A percentile compares a stretch with the other conserved stretches of the same genome.
Evolutionary conservation across 495 filamentous ascomycete genomes (phyloP).

Genomic region (Daldinia decipiens): DNA sequence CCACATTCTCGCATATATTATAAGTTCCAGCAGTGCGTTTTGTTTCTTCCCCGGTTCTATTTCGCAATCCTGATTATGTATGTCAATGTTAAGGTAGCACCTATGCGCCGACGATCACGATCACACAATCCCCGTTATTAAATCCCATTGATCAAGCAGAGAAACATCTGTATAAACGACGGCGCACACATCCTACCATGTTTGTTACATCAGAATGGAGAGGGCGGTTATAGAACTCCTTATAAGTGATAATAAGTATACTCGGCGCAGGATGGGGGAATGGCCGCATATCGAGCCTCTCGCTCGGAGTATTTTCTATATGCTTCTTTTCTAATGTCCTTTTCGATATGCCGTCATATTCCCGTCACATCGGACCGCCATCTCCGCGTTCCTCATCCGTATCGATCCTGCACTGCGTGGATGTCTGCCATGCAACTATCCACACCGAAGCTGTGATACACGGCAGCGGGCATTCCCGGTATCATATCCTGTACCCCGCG

Average conservation of each 20-base stretch:
- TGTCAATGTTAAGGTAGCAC: not conserved
- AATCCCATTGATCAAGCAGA: not conserved
- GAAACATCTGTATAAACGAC: not conserved
- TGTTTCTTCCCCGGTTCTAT: not conserved
- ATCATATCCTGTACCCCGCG: slow-evolving; percentile 28
- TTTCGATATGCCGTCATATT: not conserved
- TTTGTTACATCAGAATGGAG: slow-evolving; percentile 16
- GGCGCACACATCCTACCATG: not conserved
- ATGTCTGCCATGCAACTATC: slow-evolving; percentile 26
- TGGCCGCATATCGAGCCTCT: not conserved
- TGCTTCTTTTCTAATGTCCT: not conserved
- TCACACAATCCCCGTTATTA: not conserved
- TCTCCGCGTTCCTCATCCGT: slow-evolving; percentile 27
- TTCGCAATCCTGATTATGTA: not conserved
- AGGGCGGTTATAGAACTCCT: not conserved
- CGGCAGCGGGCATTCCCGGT: slow-evolving; percentile 23
- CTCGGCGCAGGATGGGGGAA: not conserved
- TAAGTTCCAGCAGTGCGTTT: not conserved
- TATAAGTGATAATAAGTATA: not conserved
- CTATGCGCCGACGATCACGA: not conserved
- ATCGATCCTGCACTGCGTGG: slow-evolving; percentile 4
- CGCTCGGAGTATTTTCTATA: not conserved
- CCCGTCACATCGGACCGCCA: slow-evolving; percentile 12
- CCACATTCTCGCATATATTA: not conserved
- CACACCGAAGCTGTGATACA: not conserved